Evolutionary conservation across 2,329 filamentous ascomycete genomes (phyloP), one percentile per base, ranked within the genome.

Genomic region (Chrysoporthe cubensis): DNA sequence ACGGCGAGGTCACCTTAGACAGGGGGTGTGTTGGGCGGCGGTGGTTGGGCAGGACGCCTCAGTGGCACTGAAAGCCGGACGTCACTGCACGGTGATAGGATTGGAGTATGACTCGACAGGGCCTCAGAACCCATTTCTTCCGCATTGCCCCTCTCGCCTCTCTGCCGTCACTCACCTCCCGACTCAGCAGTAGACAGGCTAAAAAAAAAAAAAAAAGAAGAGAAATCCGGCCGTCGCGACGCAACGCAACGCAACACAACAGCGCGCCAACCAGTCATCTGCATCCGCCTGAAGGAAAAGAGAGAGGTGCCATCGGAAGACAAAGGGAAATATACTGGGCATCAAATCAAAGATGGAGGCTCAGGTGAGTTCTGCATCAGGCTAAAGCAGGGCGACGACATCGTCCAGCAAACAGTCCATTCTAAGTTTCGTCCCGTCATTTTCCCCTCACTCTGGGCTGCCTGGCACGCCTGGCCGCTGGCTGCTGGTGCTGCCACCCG

Each of bases 301-400:
- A 14, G 16, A 54, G 50, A 32, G 32, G 44, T 60, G 18, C 14
- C 64, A 66, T 48, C 21, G 4, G 2, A 43, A 43, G 56, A 32
- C 63, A 59, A 42, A 54, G 44, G 62, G 42, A 9, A 44, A 57
- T 14, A 16, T 9, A 11, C 42, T 43, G 9, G 32, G 18, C 40
- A 54, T 46, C 66, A 40, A 64, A 62, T 66, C 48, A 70, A 70
- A 46, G 64, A 66, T 69, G 68, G 65, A 42, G 62, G 64, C 40
- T 54, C 66, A 70, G 66, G 69, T 70, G 46, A 50, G 69, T 66
- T 46, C 43, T 44, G 48, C 21, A 58, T 43, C 61, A 64, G 37
- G 40, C 50, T 56, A 56, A 64, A 6, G 50, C 37, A 52, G 9
- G 50, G 62, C n/a, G 21, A 43, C 37, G 21, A 57, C 34, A 54